phyloP scores from a whole-genome alignment of 2,329 filamentous ascomycete species.

The Hortaea werneckii region DNA sequence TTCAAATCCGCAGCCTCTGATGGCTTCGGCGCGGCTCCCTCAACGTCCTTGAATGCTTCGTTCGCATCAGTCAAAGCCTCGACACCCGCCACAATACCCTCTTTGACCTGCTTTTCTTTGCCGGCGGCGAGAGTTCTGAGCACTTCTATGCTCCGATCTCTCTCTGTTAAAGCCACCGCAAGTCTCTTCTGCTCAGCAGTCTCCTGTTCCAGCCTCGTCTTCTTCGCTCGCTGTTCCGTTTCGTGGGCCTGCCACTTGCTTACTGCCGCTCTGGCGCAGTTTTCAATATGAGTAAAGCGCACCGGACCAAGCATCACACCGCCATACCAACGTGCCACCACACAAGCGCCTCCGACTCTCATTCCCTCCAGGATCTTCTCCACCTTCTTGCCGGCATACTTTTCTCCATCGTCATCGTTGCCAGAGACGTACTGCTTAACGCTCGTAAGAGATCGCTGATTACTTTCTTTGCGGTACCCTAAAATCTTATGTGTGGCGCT shows the following conservation, averaged over 20 bases:
- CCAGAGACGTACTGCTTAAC: conserved; percentile 32
- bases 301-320: conserved; percentile 43
- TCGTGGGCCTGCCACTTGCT: conserved; percentile 28
- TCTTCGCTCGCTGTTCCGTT: conserved; percentile 21
- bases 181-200: conserved; percentile 26
- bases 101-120: conserved; percentile 31
- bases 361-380: conserved; percentile 37
- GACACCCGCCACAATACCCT: conserved; percentile 7
- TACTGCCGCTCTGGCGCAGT: conserved; percentile 38
- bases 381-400: conserved; percentile 39
- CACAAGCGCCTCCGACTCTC: conserved; percentile 35
- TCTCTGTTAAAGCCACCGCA: conserved; percentile 32
- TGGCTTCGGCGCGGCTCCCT: background rate
- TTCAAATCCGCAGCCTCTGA: background rate
- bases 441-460: conserved; percentile 36
- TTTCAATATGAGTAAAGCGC: conserved; percentile 44
- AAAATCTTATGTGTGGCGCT: conserved; percentile 42
- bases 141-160: conserved; percentile 40
- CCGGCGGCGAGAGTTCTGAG: conserved; percentile 36
- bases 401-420: conserved; percentile 46
- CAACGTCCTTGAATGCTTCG: background rate
- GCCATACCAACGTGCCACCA: conserved; percentile 47
- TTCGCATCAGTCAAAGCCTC: conserved; percentile 6
- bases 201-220: conserved; percentile 25
- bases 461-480: conserved; percentile 40